These are phyloP conservation scores for Yamadazyma sp. DNA, from an alignment of 1,139 yeast species.

Conservation along the genomic window DNA sequence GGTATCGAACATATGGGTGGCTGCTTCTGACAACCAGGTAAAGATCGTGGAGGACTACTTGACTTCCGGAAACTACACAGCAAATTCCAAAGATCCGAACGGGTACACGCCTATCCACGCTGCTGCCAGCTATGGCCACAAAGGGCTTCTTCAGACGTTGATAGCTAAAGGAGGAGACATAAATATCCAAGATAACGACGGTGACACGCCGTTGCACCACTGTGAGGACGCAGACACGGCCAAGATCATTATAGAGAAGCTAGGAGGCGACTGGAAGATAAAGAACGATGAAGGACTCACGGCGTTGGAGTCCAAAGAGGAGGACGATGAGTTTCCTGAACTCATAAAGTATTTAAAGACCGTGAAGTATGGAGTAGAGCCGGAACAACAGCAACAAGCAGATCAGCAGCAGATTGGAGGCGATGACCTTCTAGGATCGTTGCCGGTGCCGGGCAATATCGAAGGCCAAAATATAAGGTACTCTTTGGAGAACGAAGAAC, in stretches of 20 bases:
- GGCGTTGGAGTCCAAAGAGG: constrained; percentile 67
- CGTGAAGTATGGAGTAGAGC: constrained; percentile 30
- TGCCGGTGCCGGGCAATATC: constrained; percentile 42
- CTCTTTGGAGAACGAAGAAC: constrained; percentile 48
- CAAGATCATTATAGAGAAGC: constrained; percentile 59
- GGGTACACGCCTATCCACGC: constrained; percentile 98
- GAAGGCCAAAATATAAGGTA: constrained; percentile 61
- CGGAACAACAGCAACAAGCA: background rate
- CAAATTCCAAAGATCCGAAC: constrained; percentile 81
- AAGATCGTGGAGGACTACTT: constrained; percentile 59
- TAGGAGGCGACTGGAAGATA: constrained; percentile 62
- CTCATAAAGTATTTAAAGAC: constrained; percentile 61
- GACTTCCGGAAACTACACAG: constrained; percentile 47
- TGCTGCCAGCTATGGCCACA: constrained; percentile 89
- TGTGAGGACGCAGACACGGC: constrained; percentile 75
- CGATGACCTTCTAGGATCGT: constrained; percentile 19
- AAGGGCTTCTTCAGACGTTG: constrained; percentile 61
- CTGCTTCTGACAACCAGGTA: constrained; percentile 82
- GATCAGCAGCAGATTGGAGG: background rate
- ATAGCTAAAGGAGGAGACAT: constrained; percentile 71
- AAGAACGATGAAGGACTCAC: constrained; percentile 76
- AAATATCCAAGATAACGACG: constrained; percentile 81
- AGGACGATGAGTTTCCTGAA: constrained; percentile 85
- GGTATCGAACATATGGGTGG: constrained; percentile 84
- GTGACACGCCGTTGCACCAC: constrained; percentile 94